Evolutionary conservation across 108 stramenopile species (phyloP).

Genomic region (Skeletonema menzelii): DNA sequence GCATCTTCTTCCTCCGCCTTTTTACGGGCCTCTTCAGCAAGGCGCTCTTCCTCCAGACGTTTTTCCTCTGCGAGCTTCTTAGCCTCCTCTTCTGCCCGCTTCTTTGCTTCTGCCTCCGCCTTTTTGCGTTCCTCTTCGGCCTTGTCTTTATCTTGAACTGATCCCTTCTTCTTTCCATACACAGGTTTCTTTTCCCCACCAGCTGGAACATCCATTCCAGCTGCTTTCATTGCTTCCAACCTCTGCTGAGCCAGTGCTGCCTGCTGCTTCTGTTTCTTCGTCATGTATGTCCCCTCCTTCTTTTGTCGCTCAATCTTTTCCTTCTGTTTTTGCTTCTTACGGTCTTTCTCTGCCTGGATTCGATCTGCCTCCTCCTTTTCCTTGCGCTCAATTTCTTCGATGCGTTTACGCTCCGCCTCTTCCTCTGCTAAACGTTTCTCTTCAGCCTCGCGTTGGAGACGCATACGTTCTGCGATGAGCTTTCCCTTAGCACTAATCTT

Average conservation of each 20-base stretch:
- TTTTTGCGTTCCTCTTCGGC: constrained; percentile 23
- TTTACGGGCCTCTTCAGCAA: constrained; percentile 34
- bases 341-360: constrained; percentile 74
- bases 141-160: constrained; percentile 7
- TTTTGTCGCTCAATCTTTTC: constrained; percentile 92
- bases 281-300: constrained; percentile 91
- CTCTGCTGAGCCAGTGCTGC: constrained; percentile 73
- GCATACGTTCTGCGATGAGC: constrained; percentile 84
- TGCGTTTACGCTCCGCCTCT: constrained; percentile 74
- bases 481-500: constrained; percentile 81
- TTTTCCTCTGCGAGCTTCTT: constrained; percentile 25
- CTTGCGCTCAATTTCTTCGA: constrained; percentile 73
- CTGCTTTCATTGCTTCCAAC: constrained; percentile 81
- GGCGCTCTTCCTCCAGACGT: constrained; percentile 31
- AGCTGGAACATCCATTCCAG: constrained; percentile 74
- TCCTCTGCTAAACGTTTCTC: constrained; percentile 70
- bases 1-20: constrained; percentile 45
- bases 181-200: constrained; percentile 23
- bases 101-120: constrained; percentile 25
- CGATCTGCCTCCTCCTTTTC: constrained; percentile 68
- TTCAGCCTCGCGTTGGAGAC: constrained; percentile 87
- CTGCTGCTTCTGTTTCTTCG: constrained; percentile 85
- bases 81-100: constrained; percentile 30
- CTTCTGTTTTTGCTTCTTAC: constrained; percentile 80
- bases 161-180: constrained; percentile 49